Base-by-base conservation (phyloP, 192 early-diverging fungal genomes). In the Coemansia sp. region DNA sequence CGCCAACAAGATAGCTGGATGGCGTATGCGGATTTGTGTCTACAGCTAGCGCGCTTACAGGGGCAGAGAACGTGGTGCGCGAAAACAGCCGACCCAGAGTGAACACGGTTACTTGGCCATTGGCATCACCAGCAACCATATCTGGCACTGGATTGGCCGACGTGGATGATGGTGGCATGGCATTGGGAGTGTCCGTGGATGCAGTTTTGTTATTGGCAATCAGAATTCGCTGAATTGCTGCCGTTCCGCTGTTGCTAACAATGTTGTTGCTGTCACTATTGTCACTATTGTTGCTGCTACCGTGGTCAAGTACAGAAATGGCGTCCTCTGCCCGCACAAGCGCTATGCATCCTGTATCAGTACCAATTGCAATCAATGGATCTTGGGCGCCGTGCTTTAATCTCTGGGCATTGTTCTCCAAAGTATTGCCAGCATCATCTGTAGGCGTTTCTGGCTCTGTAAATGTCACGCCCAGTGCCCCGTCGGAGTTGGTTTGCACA, bases 11-110 rank as follows among this genome's bases (percentile, higher is more conserved):
- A 37, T 70, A 77, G 61, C 65, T 71, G 56, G 65, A 69, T 8
- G 71, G 69, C 39, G 71, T 66, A n/a, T 74, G 22, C 16, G 79
- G 74, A 41, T 76, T 82, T 46, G 36, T 61, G n/a, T 77, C 71
- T 1, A 51, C 41, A 1, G 79, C 64, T 22, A 82, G 59, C 7
- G 74, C 71, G 6, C 74, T 70, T 5, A 82, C 68, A 3, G 79
- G 71, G 7, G 74, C 79, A 12, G 79, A 62, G 8, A 76, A 63
- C 26, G 66, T 66, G 22, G 26, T 63, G 43, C 74, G 79, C 43
- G 79, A 76, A 59, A 82, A 73, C 63, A 76, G 62, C 15, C 67
- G 74, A 5, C 74, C 65, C 60, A 59, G 49, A 9, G 49, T 63
- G 42, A 70, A 82, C 18, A 73, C 68, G 0, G 71, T 52, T 9